Evolutionary conservation across 1,284 basidiomycete species (phyloP), one percentile per base, ranked within the genome.

Genomic region (Golubevia pallescens): DNA sequence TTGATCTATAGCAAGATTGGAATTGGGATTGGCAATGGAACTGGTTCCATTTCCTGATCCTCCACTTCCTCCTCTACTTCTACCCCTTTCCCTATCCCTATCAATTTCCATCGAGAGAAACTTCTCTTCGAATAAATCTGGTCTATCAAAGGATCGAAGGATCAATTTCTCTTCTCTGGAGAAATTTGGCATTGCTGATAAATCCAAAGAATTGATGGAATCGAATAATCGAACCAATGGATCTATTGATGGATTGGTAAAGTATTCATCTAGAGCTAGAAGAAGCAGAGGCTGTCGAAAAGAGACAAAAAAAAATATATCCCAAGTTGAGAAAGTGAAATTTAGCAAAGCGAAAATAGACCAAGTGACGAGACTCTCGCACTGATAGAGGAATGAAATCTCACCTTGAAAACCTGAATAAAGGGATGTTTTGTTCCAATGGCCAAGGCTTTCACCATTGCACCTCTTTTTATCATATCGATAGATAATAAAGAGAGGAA

Each of bases 381-480:
- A n/a, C n/a, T n/a, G n/a, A n/a, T n/a, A n/a, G n/a, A n/a, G n/a
- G n/a, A n/a, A n/a, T n/a, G n/a, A n/a, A 16, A n/a, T n/a, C 61
- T 71, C 67, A 92, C 94, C 89, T 98, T 97, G 90, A 97, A 99
- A 78, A 98, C 93, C 77, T 97, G 94, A 67, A 99, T 94, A 86
- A 93, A 98, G 0, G 97, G 95, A 86, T 96, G 92, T 24, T 92
- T 91, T 0, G 95, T 96, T 80, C 94, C 97, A 72, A 99, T 93
- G 16, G 96, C 96, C 87, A 99, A 90, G 2, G 96, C 96, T 86
- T 97, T 93, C 71, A 98, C 95, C 72, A 93, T 90, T 0, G 95
- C 96, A 63, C 96, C 95, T 87, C 96, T n/a, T n/a, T n/a, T n/a
- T n/a, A n/a, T n/a, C n/a, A n/a, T n/a, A n/a, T n/a, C n/a, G n/a